phyloP scores from a whole-genome alignment of 129 eudicot genomes.

The Lactuca sativa region DNA sequence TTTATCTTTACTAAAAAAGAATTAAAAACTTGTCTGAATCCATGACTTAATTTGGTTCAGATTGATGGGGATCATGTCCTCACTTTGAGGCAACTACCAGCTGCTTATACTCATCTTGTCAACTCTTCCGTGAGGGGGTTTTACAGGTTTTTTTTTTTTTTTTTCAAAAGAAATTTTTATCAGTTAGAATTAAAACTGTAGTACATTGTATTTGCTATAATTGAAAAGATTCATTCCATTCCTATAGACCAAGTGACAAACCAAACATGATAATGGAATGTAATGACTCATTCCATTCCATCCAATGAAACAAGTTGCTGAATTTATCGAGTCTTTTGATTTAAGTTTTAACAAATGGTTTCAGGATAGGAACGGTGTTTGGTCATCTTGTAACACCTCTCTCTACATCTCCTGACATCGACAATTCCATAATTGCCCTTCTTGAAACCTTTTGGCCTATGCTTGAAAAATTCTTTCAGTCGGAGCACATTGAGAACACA shows the following conservation, averaged over 20 bases:
- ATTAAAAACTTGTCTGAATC: not conserved
- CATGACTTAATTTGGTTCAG: conserved; percentile 37
- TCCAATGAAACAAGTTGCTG: not conserved
- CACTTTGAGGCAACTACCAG: conserved; percentile 59
- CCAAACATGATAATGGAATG: too few relatives aligned
- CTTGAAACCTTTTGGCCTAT: conserved; percentile 81
- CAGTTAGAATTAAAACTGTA: too few relatives aligned
- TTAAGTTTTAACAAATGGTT: conserved; percentile 13
- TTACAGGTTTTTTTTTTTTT: conserved; percentile 52
- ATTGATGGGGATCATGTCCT: conserved; percentile 51
- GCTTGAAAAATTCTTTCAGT: conserved; percentile 72
- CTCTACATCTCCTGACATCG: conserved; percentile 47
- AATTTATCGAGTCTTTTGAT: conserved; percentile 9
- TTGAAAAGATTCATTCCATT: too few relatives aligned
- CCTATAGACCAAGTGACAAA: too few relatives aligned
- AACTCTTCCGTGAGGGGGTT: conserved; percentile 73
- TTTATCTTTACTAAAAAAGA: not conserved
- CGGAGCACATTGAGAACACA: conserved; percentile 66
- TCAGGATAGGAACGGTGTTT: conserved; percentile 85
- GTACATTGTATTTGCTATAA: too few relatives aligned
- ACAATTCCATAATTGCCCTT: conserved; percentile 49
- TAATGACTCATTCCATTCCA: too few relatives aligned
- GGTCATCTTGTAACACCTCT: conserved; percentile 52
- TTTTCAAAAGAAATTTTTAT: too few relatives aligned
- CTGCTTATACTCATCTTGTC: conserved; percentile 49